Base-by-base conservation (phyloP, 2,329 filamentous ascomycete species). In the Hypoxylon sp. region DNA sequence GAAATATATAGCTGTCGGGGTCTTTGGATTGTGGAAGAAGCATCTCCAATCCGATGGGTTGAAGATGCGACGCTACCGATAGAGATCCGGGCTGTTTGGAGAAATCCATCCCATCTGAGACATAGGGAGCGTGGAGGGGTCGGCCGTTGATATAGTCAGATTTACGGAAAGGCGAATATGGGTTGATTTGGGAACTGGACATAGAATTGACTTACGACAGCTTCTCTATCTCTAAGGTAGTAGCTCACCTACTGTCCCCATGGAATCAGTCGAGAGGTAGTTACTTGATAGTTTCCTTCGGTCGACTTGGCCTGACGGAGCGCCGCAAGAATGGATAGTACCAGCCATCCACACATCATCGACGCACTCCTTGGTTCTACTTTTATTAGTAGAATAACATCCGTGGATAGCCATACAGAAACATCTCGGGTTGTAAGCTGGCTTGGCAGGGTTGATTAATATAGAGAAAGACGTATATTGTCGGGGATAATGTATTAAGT, bases 91-190 rank as follows among this genome's bases (percentile, higher is more conserved):
- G 13, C 31, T 37, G 13, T 58, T 13, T n/a, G 17, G 35, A 53
- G 48, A 20, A 40, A 53, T 59, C 31, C 59, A 58, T 64, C 61
- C 48, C 30, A 59, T 64, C 51, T 55, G 54, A 8, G 40, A 44
- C 8, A 44, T 44, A 6, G 20, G 40, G 20, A 44, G 17, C 1
- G 8, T 17, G 11, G 11, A 44, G 40, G 37, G 1, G n/a, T 22
- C 7, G 3, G 10, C 40, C 17, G 17, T 22, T 44, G 17, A 8
- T 44, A 22, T 17, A 22, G 3, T 44, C 11, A 3, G 10, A 44
- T 20, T 44, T 10, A 10, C n/a, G 2, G 40, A 44, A 44, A 11
- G 17, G 3, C 11, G 40, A 44, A 44, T 22, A 2, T 22, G 7
- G 17, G 7, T 44, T 44, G 17, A 44, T 20, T 11, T 17, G 40